These are phyloP conservation scores for Mycena latifolia DNA, from an alignment of 768 basidiomycete species.

Conservation along the genomic window DNA sequence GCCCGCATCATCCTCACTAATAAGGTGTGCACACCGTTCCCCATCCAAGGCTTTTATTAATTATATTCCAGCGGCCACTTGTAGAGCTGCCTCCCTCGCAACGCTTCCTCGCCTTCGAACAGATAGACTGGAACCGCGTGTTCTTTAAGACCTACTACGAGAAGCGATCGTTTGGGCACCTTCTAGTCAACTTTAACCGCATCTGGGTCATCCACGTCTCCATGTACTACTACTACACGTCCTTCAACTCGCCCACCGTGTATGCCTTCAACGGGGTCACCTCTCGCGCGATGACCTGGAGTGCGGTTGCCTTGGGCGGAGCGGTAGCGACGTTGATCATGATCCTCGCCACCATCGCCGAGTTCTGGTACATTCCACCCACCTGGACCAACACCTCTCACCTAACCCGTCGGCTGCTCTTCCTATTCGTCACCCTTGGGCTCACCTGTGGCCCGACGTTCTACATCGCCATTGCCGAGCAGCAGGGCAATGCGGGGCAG, in stretches of 20 bases:
- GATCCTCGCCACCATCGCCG: slow-evolving; percentile 93
- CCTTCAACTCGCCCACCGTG: slow-evolving; percentile 91
- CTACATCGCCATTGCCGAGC: slow-evolving; percentile 91
- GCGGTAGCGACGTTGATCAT: slow-evolving; percentile 97
- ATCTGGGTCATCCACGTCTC: slow-evolving; percentile 99
- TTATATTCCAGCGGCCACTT: slow-evolving; percentile 75
- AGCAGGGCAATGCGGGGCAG: slow-evolving; percentile 70
- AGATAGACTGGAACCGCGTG: slow-evolving; percentile 95
- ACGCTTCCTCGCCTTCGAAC: slow-evolving; percentile 97
- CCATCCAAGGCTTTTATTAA: not conserved
- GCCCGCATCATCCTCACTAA: slow-evolving; percentile 90
- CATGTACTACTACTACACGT: slow-evolving; percentile 96
- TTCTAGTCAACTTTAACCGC: slow-evolving; percentile 99
- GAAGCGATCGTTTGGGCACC: slow-evolving; percentile 95
- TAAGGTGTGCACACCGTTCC: slow-evolving; percentile 68
- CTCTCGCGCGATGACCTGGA: slow-evolving; percentile 89
- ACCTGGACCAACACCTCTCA: slow-evolving; percentile 99
- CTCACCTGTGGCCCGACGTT: slow-evolving; percentile 94
- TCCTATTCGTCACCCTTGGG: slow-evolving; percentile 90
- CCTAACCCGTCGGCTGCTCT: slow-evolving; percentile 90
- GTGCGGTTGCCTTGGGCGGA: slow-evolving; percentile 93
- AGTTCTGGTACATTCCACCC: slow-evolving; percentile 97
- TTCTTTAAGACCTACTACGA: slow-evolving; percentile 99
- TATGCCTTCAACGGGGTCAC: slow-evolving; percentile 74
- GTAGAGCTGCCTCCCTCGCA: slow-evolving; percentile 93